Conservation (phyloP, 2,329 filamentous ascomycete genomes). For the Neobulgaria alba region DNA sequence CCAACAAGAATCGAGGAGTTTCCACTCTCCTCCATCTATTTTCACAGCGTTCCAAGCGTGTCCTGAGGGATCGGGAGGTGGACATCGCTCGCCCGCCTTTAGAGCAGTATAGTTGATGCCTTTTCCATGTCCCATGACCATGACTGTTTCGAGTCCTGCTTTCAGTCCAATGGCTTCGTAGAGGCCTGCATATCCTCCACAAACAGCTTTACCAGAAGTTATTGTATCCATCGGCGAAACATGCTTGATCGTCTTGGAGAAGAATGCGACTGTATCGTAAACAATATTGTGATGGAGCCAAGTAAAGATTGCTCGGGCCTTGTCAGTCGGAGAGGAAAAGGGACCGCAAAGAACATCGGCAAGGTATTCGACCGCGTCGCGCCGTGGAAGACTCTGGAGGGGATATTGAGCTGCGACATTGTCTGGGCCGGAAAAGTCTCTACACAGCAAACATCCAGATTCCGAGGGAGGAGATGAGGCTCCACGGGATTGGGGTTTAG, state of each 20-base stretch:
- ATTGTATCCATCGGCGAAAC: conserved; percentile 67
- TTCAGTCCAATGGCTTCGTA: conserved; percentile 71
- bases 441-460: conserved; percentile 66
- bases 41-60: conserved; percentile 93
- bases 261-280: conserved; percentile 77
- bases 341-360: conserved; percentile 69
- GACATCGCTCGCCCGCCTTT: conserved; percentile 54
- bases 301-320: conserved; percentile 84
- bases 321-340: conserved; percentile 78
- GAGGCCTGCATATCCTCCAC: conserved; percentile 80
- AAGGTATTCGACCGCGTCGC: conserved; percentile 61
- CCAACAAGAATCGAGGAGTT: conserved; percentile 88
- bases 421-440: conserved; percentile 82
- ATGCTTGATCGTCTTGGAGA: conserved; percentile 56
- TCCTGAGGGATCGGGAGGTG: conserved; percentile 50
- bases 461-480: conserved; percentile 1
- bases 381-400: conserved; percentile 56
- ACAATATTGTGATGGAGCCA: conserved; percentile 93
- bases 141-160: conserved; percentile 69
- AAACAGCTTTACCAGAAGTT: conserved; percentile 73
- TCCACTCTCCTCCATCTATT: conserved; percentile 83
- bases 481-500: not conserved
- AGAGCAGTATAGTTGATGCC: conserved; percentile 65
- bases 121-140: conserved; percentile 76
- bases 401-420: conserved; percentile 70